Base-by-base conservation (phyloP, 164 flowering plant genomes). In the Tetracentron sinense region DNA sequence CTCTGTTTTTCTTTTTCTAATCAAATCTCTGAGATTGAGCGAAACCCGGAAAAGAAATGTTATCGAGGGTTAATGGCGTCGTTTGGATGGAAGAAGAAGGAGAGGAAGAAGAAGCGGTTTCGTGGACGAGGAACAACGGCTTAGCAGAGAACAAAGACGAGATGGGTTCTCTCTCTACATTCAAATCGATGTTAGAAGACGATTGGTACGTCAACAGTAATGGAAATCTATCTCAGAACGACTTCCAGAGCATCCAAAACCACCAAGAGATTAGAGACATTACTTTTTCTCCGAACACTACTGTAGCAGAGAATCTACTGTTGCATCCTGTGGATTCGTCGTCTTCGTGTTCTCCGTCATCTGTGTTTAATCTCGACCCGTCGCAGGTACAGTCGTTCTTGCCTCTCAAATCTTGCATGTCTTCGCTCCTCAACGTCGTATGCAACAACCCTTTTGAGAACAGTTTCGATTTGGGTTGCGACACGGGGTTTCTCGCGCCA, bases 401-500 rank as follows among this genome's bases (percentile, higher is more conserved):
- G 33, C 63, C 72, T 1, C 33, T 42, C 28, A 68, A 68, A 48
- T 46, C 67, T 11, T 58, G 58, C 72, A 54, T 67, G 33, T 53
- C 76, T 35, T 68, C 69, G 8, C 69, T 67, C 25, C 58, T 72
- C 46, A 63, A 63, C 33, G 71, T 53, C n/a, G 42, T 49, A 21
- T 61, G 49, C 50, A 53, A 7, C 38, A 56, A 57, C 63, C 63
- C 67, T 58, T 69, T 66, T 53, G 77, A 67, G 17, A 58, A 61
- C 19, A 60, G 74, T 11, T 79, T 88, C 68, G 91, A 81, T 75
- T 71, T 88, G 73, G 78, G 84, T 7, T 74, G 76, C 64, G 87
- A 85, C 33, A 42, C 74, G 3, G 78, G 74, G 19, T 82, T 78
- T 66, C 79, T 84, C 44, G 74, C 65, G 35, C 52, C 52, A 10